Evolutionary conservation across 2,329 filamentous ascomycete genomes (phyloP), one percentile per base, ranked within the genome.

Genomic region (Ophiostoma angusticollis): DNA sequence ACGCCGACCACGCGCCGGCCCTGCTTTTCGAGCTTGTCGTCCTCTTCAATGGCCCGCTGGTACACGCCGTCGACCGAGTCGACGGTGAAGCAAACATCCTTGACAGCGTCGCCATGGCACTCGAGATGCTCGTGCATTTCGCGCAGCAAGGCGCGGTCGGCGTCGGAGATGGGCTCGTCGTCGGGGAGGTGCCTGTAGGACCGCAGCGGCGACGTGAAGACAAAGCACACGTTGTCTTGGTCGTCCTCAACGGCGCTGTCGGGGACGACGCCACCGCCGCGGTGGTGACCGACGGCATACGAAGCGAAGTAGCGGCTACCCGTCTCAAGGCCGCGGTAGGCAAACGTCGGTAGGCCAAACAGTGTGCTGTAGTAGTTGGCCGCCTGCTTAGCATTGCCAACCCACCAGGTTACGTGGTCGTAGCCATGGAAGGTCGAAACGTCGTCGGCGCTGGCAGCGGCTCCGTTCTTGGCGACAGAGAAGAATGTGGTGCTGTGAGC

Each of bases 361-460:
- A 86, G 81, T 9, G 75, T 79, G 49, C 80, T 79, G 63, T 94
- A 95, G 64, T 84, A 95, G 12, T 80, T 73, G 28, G 87, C 87
- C 3, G 86, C 84, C 66, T 95, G 87, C 64, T 95, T 95, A 51
- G 89, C 87, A 57, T 96, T 96, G 56, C 87, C 86, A 22, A 95
- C 89, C 66, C 85, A 94, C 87, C 87, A 95, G 50, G 85, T 87
- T 41, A 94, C 74, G 60, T 94, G 84, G 62, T 94, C 84, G 58
- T 94, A 95, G 54, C 84, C 86, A 45, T 75, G 74, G 64, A 93
- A 87, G 55, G 68, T 71, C 51, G 58, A 60, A 45, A 30, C 37
- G 21, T 36, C 24, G 31, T 17, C n/a, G 31, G 30, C 28, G 21
- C 21, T n/a, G 27, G 18, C n/a, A 21, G 18, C 9, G 12, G 35